Conservation (phyloP, 2,329 filamentous ascomycete genomes). For the Aspergillus phoenicis region DNA sequence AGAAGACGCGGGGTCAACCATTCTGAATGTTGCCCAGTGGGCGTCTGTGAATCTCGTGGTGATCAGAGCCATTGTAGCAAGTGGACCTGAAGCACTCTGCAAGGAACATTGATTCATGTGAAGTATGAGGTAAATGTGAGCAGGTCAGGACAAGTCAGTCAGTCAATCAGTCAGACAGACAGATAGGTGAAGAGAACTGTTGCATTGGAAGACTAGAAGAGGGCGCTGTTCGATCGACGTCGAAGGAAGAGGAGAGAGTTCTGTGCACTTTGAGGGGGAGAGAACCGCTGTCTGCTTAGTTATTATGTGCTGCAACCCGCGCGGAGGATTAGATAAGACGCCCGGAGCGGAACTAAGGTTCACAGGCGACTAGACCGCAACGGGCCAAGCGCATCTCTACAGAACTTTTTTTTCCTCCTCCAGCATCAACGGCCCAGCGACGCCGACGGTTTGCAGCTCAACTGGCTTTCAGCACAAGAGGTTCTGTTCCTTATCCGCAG, state of each 20-base stretch:
- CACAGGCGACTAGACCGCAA: slow-evolving; percentile 29
- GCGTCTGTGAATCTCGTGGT: background rate
- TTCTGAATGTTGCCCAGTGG: background rate
- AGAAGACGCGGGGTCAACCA: background rate
- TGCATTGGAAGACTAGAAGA: too few species aligned
- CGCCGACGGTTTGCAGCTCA: slow-evolving; percentile 30
- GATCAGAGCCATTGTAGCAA: background rate
- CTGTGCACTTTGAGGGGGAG: too few species aligned
- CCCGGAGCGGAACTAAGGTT: slow-evolving; percentile 16
- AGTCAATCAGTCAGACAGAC: too few species aligned
- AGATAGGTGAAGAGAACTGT: too few species aligned
- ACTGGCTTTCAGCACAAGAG: slow-evolving; percentile 21
- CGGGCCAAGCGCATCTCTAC: slow-evolving; percentile 39
- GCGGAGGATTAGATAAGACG: slow-evolving; percentile 38
- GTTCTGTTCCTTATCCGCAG: slow-evolving; percentile 21
- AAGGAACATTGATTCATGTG: background rate
- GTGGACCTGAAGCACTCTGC: background rate
- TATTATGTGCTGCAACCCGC: background rate
- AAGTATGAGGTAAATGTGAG: too few species aligned
- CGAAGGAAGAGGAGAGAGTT: too few species aligned
- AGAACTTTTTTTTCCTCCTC: slow-evolving; percentile 48
- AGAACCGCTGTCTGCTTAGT: too few species aligned
- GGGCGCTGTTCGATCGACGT: too few species aligned
- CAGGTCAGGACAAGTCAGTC: too few species aligned
- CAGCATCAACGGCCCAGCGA: slow-evolving; percentile 31